These are phyloP conservation scores for Vigna reflexopilosa DNA, from an alignment of 306 rosid genomes.

Conservation along the genomic window DNA sequence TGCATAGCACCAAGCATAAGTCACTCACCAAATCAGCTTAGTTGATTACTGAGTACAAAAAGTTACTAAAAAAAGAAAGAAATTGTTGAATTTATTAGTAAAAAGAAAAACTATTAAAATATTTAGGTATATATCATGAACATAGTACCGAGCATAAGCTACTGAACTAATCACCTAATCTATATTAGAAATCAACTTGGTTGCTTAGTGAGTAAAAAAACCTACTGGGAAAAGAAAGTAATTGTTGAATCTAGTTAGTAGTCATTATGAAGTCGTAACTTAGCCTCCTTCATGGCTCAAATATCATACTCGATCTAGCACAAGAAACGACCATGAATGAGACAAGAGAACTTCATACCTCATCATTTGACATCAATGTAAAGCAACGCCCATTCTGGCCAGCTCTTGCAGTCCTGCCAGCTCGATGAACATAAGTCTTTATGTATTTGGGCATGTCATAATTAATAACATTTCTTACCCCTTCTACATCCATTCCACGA, in stretches of 20 bases:
- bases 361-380: conserved; percentile 74
- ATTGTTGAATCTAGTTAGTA: background rate
- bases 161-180: background rate
- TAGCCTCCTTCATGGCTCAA: conserved; percentile 7
- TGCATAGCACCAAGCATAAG: no score
- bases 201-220: conserved; percentile 16
- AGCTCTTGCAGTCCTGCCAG: conserved; percentile 97
- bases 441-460: conserved; percentile 81
- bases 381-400: conserved; percentile 87
- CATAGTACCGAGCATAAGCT: background rate
- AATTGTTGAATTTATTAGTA: no score
- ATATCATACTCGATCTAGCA: conserved; percentile 27
- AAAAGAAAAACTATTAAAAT: no score
- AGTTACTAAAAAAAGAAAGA: no score
- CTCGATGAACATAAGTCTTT: conserved; percentile 92
- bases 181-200: conserved; percentile 19
- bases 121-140: background rate
- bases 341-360: conserved; percentile 62
- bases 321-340: conserved; percentile 24
- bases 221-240: background rate
- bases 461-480: conserved; percentile 82
- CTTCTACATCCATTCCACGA: conserved; percentile 97
- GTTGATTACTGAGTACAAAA: no score
- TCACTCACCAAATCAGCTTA: no score
- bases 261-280: background rate